Conservation (phyloP, 2,329 filamentous ascomycete species). For the Tricladium varicosporioides region DNA sequence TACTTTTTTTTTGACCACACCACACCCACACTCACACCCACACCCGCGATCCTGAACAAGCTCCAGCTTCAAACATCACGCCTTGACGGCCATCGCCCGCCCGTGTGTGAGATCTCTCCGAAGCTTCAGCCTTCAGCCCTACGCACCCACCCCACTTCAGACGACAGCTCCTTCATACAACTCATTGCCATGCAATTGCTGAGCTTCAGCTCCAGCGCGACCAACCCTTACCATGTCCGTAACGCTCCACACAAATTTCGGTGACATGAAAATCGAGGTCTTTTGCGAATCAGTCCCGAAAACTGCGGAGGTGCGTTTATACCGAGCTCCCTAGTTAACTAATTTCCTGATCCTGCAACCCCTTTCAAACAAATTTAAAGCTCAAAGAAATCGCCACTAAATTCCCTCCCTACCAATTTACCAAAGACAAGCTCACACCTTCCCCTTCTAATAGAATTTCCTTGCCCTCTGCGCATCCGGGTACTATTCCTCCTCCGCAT, state of each 20-base stretch:
- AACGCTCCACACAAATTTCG: slow-evolving; percentile 80
- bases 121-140: slow-evolving; percentile 17
- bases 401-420: too few species aligned
- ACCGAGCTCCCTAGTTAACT: not conserved
- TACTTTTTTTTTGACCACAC: not conserved
- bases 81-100: not conserved
- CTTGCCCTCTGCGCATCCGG: slow-evolving; percentile 78
- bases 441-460: slow-evolving; percentile 64
- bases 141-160: not conserved
- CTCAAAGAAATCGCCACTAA: too few species aligned
- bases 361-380: slow-evolving; percentile 4
- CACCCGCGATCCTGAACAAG: not conserved
- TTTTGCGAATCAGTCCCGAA: slow-evolving; percentile 95
- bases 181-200: not conserved
- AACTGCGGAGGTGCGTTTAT: slow-evolving; percentile 70
- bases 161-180: not conserved
- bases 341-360: slow-evolving; percentile 1
- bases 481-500: slow-evolving; percentile 73
- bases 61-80: not conserved
- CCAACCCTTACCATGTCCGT: slow-evolving; percentile 52
- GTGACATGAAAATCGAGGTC: slow-evolving; percentile 91
- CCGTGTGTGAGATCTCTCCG: not conserved
- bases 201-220: slow-evolving; percentile 8
- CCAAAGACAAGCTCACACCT: slow-evolving; percentile 3
- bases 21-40: too few species aligned